Conservation (phyloP, 352 stramenopile species). For the Peronospora destructor region DNA sequence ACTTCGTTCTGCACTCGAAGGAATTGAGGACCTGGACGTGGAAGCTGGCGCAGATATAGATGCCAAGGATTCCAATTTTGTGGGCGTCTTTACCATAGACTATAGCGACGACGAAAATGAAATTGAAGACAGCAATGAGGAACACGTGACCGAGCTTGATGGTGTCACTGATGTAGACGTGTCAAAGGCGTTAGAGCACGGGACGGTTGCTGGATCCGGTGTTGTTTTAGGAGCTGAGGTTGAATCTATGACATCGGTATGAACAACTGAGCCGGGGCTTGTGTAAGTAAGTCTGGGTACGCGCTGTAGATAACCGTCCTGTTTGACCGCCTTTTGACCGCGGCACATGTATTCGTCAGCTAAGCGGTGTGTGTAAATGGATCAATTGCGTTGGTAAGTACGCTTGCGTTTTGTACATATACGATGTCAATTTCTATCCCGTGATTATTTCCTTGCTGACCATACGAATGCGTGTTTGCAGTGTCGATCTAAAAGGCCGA, state of each 20-base stretch:
- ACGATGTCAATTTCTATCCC: too few relatives aligned
- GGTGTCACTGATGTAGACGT: not conserved
- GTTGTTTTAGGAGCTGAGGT: constrained; percentile 13
- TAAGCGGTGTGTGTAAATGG: not conserved
- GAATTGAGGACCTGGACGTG: constrained; percentile 23
- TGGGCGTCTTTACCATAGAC: constrained; percentile 75
- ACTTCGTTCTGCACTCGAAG: constrained; percentile 32
- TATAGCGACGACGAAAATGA: constrained; percentile 74
- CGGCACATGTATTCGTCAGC: not conserved
- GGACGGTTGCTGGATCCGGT: not conserved
- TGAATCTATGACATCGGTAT: constrained; percentile 20
- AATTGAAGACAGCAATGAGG: constrained; percentile 29
- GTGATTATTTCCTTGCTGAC: too few relatives aligned
- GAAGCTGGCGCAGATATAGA: constrained; percentile 9
- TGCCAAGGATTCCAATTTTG: constrained; percentile 39
- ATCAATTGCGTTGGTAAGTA: too few relatives aligned
- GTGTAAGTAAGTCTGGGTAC: not conserved
- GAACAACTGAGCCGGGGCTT: not conserved
- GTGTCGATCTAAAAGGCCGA: too few relatives aligned
- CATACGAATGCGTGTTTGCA: too few relatives aligned
- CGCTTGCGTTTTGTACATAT: too few relatives aligned
- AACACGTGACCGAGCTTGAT: not conserved
- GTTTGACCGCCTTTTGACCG: not conserved
- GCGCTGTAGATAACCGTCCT: not conserved
- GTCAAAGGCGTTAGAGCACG: constrained; percentile 8